phyloP scores from a whole-genome alignment of 306 rosid species.

The Trichosanthes cucumerina region DNA sequence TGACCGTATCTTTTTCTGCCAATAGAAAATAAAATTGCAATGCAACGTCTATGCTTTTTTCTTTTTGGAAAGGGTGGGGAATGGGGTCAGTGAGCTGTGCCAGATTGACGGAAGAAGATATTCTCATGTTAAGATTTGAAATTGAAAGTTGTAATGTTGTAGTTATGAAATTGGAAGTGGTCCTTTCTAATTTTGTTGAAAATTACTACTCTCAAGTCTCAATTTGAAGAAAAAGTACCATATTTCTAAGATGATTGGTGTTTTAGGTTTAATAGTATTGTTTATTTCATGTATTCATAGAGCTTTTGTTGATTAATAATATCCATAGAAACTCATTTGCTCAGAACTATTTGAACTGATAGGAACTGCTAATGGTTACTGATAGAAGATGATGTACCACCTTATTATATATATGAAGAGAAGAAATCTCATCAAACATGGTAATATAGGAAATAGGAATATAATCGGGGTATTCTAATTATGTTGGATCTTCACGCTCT shows the following conservation, averaged over 20 bases:
- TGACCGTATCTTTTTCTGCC: not conserved
- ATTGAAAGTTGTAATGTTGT: too few relatives aligned
- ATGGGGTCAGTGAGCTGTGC: not conserved
- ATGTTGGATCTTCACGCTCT: not conserved
- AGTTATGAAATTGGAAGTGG: not conserved
- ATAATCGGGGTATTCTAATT: not conserved
- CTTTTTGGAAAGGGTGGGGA: not conserved
- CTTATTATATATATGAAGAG: not conserved
- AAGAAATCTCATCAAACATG: not conserved
- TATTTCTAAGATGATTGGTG: not conserved
- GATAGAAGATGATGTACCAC: not conserved
- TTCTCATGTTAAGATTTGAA: not conserved
- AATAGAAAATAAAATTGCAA: not conserved
- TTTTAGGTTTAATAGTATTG: not conserved
- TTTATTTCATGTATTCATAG: not conserved
- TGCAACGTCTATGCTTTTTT: not conserved
- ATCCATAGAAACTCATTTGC: not conserved
- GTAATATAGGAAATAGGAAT: not conserved
- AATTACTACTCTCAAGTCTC: not conserved
- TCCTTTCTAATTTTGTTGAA: not conserved
- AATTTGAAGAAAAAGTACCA: not conserved
- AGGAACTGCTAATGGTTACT: not conserved
- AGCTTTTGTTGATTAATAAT: not conserved
- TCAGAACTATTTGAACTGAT: not conserved
- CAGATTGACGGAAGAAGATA: not conserved